phyloP scores from a whole-genome alignment of 73 alveolate genomes.

The Halteria grandinella region DNA sequence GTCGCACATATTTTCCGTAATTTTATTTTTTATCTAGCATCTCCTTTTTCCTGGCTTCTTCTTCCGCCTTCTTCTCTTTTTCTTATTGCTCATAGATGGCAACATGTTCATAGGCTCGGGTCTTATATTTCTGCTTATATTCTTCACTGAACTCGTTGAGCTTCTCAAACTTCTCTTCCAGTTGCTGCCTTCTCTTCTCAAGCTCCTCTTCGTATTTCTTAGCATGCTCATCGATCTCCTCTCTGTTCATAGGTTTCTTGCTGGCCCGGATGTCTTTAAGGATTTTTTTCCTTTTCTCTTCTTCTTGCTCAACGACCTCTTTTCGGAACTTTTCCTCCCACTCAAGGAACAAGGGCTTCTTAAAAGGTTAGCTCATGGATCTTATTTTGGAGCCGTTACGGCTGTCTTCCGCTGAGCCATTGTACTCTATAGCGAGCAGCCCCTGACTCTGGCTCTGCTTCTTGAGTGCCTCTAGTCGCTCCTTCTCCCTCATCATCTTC shows the following conservation, averaged over 20 bases:
- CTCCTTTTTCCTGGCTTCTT: constrained; percentile 36
- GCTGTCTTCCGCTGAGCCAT: neutral
- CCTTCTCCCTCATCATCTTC: constrained; percentile 14
- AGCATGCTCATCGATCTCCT: constrained; percentile 52
- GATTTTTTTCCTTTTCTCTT: constrained; percentile 31
- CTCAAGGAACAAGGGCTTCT: constrained; percentile 22
- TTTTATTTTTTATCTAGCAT: constrained; percentile 16
- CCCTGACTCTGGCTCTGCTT: neutral
- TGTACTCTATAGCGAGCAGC: neutral
- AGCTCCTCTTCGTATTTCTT: constrained; percentile 8
- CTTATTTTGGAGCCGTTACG: constrained; percentile 2
- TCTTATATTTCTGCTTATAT: constrained; percentile 41
- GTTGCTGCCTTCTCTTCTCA: neutral
- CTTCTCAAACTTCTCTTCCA: constrained; percentile 5
- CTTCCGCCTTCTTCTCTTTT: constrained; percentile 19
- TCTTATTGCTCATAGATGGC: constrained; percentile 1
- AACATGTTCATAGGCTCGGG: constrained; percentile 46
- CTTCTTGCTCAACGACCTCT: neutral
- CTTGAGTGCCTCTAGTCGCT: neutral
- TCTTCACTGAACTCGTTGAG: neutral
- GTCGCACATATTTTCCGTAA: constrained; percentile 51
- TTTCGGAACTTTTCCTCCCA: constrained; percentile 32
- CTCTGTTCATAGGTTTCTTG: constrained; percentile 31
- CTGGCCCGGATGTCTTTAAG: neutral
- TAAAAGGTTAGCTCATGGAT: neutral